A percentile compares a stretch with the other conserved stretches of the same genome.
Evolutionary conservation across 2,329 filamentous ascomycete genomes (phyloP).

Genomic region (Ophiobolus disseminans): DNA sequence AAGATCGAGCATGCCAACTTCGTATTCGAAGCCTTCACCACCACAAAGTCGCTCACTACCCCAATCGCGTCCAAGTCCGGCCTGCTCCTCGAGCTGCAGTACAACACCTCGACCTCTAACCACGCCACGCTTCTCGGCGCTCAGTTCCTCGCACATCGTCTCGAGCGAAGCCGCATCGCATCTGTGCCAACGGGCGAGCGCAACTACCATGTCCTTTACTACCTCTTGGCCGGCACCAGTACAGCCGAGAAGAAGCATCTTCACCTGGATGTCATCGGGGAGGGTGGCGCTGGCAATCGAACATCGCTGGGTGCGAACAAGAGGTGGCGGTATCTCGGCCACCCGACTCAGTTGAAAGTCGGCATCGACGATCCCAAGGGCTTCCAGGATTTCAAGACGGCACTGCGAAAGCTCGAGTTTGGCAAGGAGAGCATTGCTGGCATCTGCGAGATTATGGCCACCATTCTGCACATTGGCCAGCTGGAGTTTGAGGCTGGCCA

Average conservation of each 20-base stretch:
- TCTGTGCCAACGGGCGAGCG: slow-evolving; percentile 94
- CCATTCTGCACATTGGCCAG: slow-evolving; percentile 96
- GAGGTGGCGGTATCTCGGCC: slow-evolving; percentile 94
- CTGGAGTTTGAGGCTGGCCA: slow-evolving; percentile 88
- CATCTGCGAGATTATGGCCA: slow-evolving; percentile 92
- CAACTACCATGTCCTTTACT: slow-evolving; percentile 96
- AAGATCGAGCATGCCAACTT: slow-evolving; percentile 94
- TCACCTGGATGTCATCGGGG: slow-evolving; percentile 61
- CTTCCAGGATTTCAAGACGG: slow-evolving; percentile 97
- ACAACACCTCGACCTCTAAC: slow-evolving; percentile 84
- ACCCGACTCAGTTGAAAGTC: slow-evolving; percentile 95
- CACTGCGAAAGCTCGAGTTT: slow-evolving; percentile 91
- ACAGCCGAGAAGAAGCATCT: slow-evolving; percentile 88
- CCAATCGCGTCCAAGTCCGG: slow-evolving; percentile 95
- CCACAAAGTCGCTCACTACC: slow-evolving; percentile 94
- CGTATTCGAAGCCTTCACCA: slow-evolving; percentile 94
- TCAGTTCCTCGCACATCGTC: slow-evolving; percentile 89
- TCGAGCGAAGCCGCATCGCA: slow-evolving; percentile 90
- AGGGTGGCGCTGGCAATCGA: slow-evolving; percentile 61
- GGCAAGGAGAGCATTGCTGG: slow-evolving; percentile 92
- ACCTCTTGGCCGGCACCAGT: slow-evolving; percentile 90
- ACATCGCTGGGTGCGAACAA: slow-evolving; percentile 69
- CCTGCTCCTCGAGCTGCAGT: slow-evolving; percentile 94
- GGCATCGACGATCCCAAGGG: slow-evolving; percentile 95
- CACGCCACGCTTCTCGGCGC: slow-evolving; percentile 90